Evolutionary conservation across 805 yeast species (phyloP).

Genomic region (Nakazawaea holstii): DNA sequence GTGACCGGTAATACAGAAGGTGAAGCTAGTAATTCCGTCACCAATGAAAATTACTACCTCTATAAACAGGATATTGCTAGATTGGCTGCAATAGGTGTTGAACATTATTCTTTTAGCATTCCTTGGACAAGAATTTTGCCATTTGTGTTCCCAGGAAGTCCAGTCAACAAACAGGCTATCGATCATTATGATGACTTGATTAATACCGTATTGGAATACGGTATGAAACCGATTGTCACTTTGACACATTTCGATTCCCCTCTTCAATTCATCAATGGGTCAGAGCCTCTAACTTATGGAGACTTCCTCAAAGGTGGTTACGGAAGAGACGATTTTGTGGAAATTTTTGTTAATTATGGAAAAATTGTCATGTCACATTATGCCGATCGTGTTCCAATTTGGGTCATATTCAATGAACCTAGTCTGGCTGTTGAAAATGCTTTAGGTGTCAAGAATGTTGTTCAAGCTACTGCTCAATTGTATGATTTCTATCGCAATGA

Average conservation of each 20-base stretch:
- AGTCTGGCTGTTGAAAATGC: constrained; percentile 22
- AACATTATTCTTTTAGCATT: constrained; percentile 26
- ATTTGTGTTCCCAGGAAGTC: constrained; percentile 14
- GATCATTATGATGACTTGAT: constrained; percentile 11
- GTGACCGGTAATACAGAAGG: constrained; percentile 11
- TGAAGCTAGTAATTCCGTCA: constrained; percentile 18
- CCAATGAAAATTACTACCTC: constrained; percentile 27
- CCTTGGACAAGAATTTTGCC: constrained; percentile 32
- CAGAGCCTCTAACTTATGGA: constrained; percentile 15
- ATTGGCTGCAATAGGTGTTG: constrained; percentile 27
- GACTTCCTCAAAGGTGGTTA: constrained; percentile 1
- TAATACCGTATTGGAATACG: constrained; percentile 7
- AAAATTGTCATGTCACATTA: constrained; percentile 24
- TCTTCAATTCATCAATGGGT: constrained; percentile 12
- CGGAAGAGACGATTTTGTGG: constrained; percentile 20
- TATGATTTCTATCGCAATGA: constrained; percentile 14
- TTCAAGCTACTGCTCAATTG: constrained; percentile 15
- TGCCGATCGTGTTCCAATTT: constrained; percentile 25
- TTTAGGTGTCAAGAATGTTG: constrained; percentile 20
- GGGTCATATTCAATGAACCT: constrained; percentile 31
- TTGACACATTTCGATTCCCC: constrained; percentile 32
- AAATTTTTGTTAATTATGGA: constrained; percentile 28
- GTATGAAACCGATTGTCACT: constrained; percentile 24
- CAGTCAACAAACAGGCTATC: constrained; percentile 10
- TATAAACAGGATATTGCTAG: constrained; percentile 29